Conservation (phyloP, 495 filamentous ascomycete genomes). For the Hamigera avellanea region DNA sequence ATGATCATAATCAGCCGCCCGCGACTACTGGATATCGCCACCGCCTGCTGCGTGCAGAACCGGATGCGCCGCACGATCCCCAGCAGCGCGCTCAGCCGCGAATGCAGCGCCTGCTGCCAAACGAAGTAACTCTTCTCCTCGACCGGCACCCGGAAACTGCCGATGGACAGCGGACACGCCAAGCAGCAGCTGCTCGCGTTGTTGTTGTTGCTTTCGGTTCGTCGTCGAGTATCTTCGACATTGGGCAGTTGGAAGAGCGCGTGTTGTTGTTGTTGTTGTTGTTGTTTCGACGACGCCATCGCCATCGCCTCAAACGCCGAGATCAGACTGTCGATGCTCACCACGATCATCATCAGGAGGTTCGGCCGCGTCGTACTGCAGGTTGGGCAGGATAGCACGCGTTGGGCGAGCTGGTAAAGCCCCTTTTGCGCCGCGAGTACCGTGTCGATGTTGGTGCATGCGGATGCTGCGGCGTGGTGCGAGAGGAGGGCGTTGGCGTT, state of each 20-base stretch:
- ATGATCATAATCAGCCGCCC: conserved; percentile 25
- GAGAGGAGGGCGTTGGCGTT: no score
- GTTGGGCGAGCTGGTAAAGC: conserved; percentile 17
- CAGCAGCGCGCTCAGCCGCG: conserved; percentile 15
- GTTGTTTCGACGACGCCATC: conserved; percentile 1
- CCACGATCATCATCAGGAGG: conserved; percentile 22
- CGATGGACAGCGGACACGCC: conserved; percentile 19
- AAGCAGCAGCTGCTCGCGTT: background rate
- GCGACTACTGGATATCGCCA: conserved; percentile 9
- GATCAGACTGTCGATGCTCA: conserved; percentile 24
- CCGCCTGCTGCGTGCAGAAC: conserved; percentile 15
- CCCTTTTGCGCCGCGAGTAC: conserved; percentile 19
- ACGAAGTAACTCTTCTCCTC: conserved; percentile 25
- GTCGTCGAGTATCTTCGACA: no score
- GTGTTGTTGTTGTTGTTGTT: no score
- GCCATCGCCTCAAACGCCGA: conserved; percentile 16
- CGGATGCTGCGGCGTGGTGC: conserved; percentile 6
- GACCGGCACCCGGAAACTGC: conserved; percentile 16
- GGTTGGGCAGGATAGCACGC: conserved; percentile 19
- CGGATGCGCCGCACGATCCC: conserved; percentile 17
- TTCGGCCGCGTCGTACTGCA: conserved; percentile 18
- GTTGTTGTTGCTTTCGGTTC: no score
- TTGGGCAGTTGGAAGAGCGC: background rate
- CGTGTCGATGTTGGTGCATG: conserved; percentile 15
- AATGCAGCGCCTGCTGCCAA: conserved; percentile 19